Percentiles rank a stretch among this genome's conserved stretches.
These are phyloP conservation scores for Aspergillus versicolor DNA, from an alignment of 2,329 filamentous ascomycete species.

Conservation along the genomic window DNA sequence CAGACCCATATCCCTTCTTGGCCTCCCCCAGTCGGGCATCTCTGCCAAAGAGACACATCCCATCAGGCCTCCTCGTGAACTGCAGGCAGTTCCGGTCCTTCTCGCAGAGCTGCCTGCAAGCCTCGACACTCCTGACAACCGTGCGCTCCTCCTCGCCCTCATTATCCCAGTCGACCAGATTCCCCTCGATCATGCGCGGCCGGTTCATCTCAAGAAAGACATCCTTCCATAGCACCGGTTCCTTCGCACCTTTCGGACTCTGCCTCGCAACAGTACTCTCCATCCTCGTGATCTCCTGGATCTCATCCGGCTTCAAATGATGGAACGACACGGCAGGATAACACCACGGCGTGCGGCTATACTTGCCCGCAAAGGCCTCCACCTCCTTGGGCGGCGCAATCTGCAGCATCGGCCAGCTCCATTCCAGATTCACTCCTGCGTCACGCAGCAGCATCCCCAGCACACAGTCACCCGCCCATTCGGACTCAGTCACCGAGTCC, in stretches of 20 bases:
- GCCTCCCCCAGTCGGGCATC: slow-evolving; percentile 1
- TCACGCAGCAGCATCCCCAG: slow-evolving; percentile 46
- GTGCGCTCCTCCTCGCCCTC: background rate
- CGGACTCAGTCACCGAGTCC: slow-evolving; percentile 41
- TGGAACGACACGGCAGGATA: slow-evolving; percentile 51
- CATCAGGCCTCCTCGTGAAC: background rate
- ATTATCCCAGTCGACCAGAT: slow-evolving; percentile 10
- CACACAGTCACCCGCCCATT: slow-evolving; percentile 51
- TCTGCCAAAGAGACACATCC: background rate
- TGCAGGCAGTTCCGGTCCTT: slow-evolving; percentile 6
- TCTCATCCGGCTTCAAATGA: slow-evolving; percentile 44
- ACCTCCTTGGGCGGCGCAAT: slow-evolving; percentile 40
- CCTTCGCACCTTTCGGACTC: background rate
- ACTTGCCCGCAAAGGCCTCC: slow-evolving; percentile 38
- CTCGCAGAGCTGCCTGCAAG: slow-evolving; percentile 5
- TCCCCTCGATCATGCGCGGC: background rate
- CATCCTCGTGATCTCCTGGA: slow-evolving; percentile 43
- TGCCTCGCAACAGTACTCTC: slow-evolving; percentile 24
- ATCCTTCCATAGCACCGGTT: slow-evolving; percentile 9
- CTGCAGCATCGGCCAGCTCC: slow-evolving; percentile 48
- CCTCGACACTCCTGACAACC: background rate
- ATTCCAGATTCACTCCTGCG: slow-evolving; percentile 41
- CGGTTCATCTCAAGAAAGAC: slow-evolving; percentile 5
- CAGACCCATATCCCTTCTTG: background rate
- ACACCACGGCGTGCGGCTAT: slow-evolving; percentile 46